phyloP scores from a whole-genome alignment of 2,329 filamentous ascomycete genomes.

The Epichloe scottii region DNA sequence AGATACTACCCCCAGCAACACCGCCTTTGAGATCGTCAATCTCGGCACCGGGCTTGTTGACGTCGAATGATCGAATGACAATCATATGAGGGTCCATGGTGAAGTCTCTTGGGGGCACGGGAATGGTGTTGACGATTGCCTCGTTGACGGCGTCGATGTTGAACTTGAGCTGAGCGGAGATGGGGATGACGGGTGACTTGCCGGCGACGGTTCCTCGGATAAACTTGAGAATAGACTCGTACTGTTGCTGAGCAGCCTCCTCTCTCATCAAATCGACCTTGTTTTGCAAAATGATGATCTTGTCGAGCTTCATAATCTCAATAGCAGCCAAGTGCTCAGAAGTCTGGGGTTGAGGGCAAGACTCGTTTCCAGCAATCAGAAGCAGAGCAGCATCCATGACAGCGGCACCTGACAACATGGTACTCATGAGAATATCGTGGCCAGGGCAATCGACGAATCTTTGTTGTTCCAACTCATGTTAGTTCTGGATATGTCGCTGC shows the following conservation, averaged over 20 bases:
- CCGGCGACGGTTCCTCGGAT: conserved; percentile 95
- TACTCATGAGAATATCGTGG: conserved; percentile 99
- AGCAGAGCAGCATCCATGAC: conserved; percentile 98
- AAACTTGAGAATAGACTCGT: conserved; percentile 96
- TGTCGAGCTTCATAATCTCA: conserved; percentile 99
- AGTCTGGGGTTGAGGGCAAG: conserved; percentile 94
- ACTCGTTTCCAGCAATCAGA: conserved; percentile 95
- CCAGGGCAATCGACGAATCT: conserved; percentile 97
- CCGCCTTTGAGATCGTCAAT: conserved; percentile 98
- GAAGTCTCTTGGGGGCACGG: conserved; percentile 84
- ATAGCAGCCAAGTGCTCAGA: conserved; percentile 98
- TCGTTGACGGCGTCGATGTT: conserved; percentile 99
- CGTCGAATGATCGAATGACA: conserved; percentile 96
- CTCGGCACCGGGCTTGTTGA: conserved; percentile 98
- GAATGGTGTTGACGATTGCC: conserved; percentile 88
- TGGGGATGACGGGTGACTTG: conserved; percentile 89
- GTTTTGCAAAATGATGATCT: conserved; percentile 99
- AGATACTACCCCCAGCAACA: conserved; percentile 92
- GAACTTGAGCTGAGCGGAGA: conserved; percentile 96
- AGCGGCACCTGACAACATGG: conserved; percentile 97
- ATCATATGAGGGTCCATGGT: conserved; percentile 93
- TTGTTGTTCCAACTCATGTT: conserved; percentile 5
- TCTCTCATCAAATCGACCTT: conserved; percentile 98
- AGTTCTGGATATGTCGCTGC: conserved; percentile 2
- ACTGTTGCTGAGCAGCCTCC: conserved; percentile 85